phyloP scores from a whole-genome alignment of 257 asterid species.

The Solanum raphanifolium region DNA sequence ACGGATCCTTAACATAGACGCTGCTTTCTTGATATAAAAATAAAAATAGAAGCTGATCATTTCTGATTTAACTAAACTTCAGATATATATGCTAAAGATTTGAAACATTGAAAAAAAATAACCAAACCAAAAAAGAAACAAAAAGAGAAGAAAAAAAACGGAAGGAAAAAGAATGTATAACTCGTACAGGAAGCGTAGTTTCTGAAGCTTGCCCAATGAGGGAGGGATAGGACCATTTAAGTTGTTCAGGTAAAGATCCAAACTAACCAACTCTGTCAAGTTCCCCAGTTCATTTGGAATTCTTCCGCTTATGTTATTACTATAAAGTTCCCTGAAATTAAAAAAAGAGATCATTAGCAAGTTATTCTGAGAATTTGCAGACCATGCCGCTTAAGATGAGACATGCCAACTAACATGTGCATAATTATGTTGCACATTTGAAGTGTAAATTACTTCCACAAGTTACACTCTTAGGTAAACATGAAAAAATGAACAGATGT shows the following conservation, averaged over 20 bases:
- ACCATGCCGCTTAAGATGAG: background rate
- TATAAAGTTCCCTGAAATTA: constrained; percentile 80
- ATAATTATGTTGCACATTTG: background rate
- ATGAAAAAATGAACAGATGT: background rate
- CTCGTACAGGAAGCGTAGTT: constrained; percentile 72
- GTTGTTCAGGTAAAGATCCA: constrained; percentile 83
- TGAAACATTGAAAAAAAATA: background rate
- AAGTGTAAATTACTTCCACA: background rate
- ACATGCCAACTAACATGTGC: background rate
- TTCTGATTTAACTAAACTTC: background rate
- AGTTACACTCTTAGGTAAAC: background rate
- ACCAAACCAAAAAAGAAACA: background rate
- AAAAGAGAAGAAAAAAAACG: background rate
- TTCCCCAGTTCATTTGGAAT: constrained; percentile 79
- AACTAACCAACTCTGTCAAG: constrained; percentile 80
- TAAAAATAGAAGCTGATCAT: background rate
- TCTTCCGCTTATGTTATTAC: constrained; percentile 71
- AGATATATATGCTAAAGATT: background rate
- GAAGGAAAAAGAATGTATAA: background rate
- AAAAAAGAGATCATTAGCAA: constrained; percentile 2
- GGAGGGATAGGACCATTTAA: constrained; percentile 67
- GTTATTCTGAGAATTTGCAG: background rate
- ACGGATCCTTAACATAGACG: background rate
- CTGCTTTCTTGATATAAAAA: background rate
- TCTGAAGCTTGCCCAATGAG: constrained; percentile 66